Base-by-base conservation (phyloP, 495 filamentous ascomycete genomes). In the Mycothermus thermophilus region DNA sequence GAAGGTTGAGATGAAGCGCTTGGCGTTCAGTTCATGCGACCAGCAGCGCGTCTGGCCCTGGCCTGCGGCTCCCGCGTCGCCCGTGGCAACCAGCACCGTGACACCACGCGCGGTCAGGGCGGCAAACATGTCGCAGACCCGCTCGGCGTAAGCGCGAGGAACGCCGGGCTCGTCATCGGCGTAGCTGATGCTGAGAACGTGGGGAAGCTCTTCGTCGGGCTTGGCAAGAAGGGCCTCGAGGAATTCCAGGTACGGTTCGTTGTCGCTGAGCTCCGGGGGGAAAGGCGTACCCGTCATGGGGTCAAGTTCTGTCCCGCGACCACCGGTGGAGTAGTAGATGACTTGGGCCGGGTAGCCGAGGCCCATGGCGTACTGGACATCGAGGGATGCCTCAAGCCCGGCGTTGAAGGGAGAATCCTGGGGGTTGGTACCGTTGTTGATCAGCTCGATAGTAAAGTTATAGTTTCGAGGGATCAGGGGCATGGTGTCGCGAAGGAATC, bases 241-340 rank as follows among this genome's bases (percentile, higher is more conserved):
- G 45, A 82, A 82, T 21, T 88, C 79, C 3, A 93, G 66, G 48
- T 85, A 93, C 0, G 84, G 84, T 62, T 93, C 83, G 44, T 86
- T 87, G 26, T 71, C 54, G 43, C 75, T 71, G 5, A 57, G 52
- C 8, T 43, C 53, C 5, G 34, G 32, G 1, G 50, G 35, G n/a
- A 59, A 33, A 4, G 66, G 52, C 8, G 64, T 45, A 16, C 67
- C 70, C 3, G 67, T 37, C 8, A 9, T 50, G 15, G 73, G 63
- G 4, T 72, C 64, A 1, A 77, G 52, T 37, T 75, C 62, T 4
- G 62, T 64, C 11, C 72, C 76, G 4, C 68, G 65, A 3, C 75
- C 76, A 1, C 63, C 75, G n/a, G 79, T 84, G 30, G 67, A 70
- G 50, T 77, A 84, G 52, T 70, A 81, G 1, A 63, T 68, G 8